Percentiles rank a stretch among this genome's conserved stretches.
phyloP scores from a whole-genome alignment of 2,329 filamentous ascomycete genomes.

The Huntiella decipiens region DNA sequence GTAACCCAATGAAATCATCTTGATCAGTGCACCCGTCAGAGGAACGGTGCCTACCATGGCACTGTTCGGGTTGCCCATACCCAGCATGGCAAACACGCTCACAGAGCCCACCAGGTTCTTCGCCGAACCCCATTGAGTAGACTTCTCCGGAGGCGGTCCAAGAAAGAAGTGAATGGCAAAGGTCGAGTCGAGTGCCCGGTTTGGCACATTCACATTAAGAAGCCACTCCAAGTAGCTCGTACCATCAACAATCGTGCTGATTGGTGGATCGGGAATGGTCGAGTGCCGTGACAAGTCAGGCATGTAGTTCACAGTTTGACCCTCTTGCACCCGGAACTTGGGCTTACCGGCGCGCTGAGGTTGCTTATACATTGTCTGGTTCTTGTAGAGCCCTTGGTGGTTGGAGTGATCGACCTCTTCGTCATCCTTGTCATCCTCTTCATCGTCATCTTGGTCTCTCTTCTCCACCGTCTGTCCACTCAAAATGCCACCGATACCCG shows the following conservation, averaged over 20 bases:
- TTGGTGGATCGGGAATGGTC: conserved; percentile 13
- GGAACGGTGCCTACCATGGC: conserved; percentile 25
- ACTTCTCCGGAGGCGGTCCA: conserved; percentile 29
- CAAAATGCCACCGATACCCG: conserved; percentile 30
- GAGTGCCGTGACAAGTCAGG: conserved; percentile 11
- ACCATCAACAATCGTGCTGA: conserved; percentile 19
- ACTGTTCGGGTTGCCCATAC: conserved; percentile 11
- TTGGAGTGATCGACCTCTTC: too few species aligned
- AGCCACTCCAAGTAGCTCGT: conserved; percentile 43
- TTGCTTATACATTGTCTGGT: too few species aligned
- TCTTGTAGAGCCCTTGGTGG: too few species aligned
- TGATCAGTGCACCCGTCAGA: conserved; percentile 29
- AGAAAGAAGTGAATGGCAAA: conserved; percentile 51
- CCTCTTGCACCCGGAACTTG: conserved; percentile 11
- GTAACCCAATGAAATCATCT: conserved; percentile 20
- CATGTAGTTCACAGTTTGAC: conserved; percentile 7
- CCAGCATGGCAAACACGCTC: conserved; percentile 30
- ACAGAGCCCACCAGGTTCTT: conserved; percentile 42
- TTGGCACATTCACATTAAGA: conserved; percentile 43
- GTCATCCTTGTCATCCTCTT: neutral
- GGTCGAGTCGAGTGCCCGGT: conserved; percentile 38
- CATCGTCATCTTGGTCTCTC: conserved; percentile 1
- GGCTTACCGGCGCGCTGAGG: neutral
- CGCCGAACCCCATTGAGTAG: conserved; percentile 30
- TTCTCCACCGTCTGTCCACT: conserved; percentile 24